Evolutionary conservation across 2,329 filamentous ascomycete genomes (phyloP).

Genomic region (Cordyceps javanica): DNA sequence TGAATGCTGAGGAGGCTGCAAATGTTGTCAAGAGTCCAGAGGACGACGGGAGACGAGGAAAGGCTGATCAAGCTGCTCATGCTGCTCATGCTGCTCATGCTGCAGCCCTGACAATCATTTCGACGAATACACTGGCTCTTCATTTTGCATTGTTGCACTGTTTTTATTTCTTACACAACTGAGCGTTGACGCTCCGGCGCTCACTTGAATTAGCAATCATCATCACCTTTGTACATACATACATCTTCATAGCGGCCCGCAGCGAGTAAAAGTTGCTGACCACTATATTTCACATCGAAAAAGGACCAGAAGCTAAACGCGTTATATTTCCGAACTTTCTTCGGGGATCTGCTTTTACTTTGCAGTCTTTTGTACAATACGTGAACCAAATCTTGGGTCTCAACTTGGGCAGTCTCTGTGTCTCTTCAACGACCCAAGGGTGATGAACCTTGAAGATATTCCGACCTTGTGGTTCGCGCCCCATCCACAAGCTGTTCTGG

Average conservation of each 20-base stretch:
- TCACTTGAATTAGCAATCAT: neutral
- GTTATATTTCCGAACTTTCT: neutral
- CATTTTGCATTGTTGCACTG: neutral
- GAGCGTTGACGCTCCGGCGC: neutral
- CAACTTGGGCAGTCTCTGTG: neutral
- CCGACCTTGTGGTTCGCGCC: neutral
- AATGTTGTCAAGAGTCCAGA: neutral
- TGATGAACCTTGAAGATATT: neutral
- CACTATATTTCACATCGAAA: neutral
- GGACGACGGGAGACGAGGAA: neutral
- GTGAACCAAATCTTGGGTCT: constrained; percentile 1
- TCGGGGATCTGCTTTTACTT: neutral
- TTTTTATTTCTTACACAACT: neutral
- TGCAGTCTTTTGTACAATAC: neutral
- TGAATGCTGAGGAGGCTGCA: neutral
- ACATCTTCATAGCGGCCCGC: neutral
- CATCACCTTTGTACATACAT: neutral
- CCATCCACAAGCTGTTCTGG: neutral
- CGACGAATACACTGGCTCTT: neutral
- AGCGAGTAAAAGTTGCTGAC: neutral
- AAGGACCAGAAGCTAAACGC: neutral
- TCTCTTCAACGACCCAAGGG: constrained; percentile 1
- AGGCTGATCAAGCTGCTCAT: neutral
- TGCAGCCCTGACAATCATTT: neutral
- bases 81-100: neutral